Evolutionary conservation across 83 land plant species (phyloP), one percentile per base, ranked within the genome.

Genomic region (Isoetes engelmannii): DNA sequence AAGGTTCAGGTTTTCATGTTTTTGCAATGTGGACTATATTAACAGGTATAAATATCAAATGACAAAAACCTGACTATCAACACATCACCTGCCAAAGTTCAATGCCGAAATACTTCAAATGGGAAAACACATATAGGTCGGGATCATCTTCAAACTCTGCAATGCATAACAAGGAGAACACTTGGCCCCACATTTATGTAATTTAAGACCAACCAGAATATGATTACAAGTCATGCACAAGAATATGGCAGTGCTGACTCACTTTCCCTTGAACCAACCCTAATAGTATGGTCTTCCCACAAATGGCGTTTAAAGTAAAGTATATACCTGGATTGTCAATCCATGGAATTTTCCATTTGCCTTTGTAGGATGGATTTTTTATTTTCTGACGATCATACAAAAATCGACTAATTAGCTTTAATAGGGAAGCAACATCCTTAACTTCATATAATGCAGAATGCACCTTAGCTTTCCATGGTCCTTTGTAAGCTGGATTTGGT

Each of bases 101-200:
- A 67, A 94, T 90, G 45, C 89, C 99, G 5, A 94, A 67, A 72
- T 94, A 94, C 60, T 88, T 90, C 19, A 94, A 54, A 41, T 94
- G 88, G 71, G 92, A 86, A 63, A 94, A 73, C 21, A 94, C 99
- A 84, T 94, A 94, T 49, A 94, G 90, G 71, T 94, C 91, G 59
- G 99, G 97, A 67, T 94, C 99, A 80, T 94, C 99, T 78, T 91
- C 97, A 84, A 88, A 94, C 62, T 94, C 99, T 94, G 91, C 19
- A 50, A 10, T 76, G 54, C 54, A 51, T 51, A 28, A 2, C 37
- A 28, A 28, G 2, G 37, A 28, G 37, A 28, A 28, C 2, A 28
- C 2, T 28, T 28, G 37, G 37, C 37, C 37, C 37, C 37, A 0
- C 37, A 28, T 28, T 28, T 28, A 28, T 2, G 37, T 28, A 28